These are phyloP conservation scores for Penicillium sp. DNA, from an alignment of 2,329 filamentous ascomycete species.

Conservation along the genomic window DNA sequence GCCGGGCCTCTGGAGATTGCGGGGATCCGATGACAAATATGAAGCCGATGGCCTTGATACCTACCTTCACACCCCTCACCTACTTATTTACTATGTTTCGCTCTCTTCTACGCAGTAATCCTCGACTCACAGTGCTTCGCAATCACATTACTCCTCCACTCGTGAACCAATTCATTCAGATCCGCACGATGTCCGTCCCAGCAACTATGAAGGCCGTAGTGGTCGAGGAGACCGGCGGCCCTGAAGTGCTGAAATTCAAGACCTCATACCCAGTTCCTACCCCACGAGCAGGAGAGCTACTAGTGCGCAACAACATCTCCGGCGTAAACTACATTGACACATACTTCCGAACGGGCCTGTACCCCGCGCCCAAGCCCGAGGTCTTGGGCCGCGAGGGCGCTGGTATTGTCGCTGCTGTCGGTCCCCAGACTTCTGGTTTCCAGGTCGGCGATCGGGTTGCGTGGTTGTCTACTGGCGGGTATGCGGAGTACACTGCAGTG, in stretches of 20 bases:
- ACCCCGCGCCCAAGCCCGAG: conserved; percentile 61
- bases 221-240: conserved; percentile 62
- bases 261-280: conserved; percentile 63
- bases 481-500: conserved; percentile 53
- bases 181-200: conserved; percentile 45
- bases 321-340: conserved; percentile 88
- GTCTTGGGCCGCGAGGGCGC: conserved; percentile 71
- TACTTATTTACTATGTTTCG: conserved; percentile 10
- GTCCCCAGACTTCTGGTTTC: conserved; percentile 47
- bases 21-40: conserved; percentile 9
- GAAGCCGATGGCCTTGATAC: neutral
- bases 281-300: conserved; percentile 59
- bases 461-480: conserved; percentile 52
- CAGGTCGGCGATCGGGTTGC: conserved; percentile 61
- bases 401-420: conserved; percentile 59
- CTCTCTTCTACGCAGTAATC: conserved; percentile 7
- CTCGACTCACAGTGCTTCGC: conserved; percentile 13
- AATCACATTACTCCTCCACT: conserved; percentile 9
- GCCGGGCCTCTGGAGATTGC: neutral
- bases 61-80: neutral
- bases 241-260: conserved; percentile 62
- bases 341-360: conserved; percentile 80
- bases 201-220: conserved; percentile 65
- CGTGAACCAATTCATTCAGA: conserved; percentile 15
- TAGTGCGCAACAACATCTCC: conserved; percentile 70